Base-by-base conservation (phyloP, 345 rosid species). In the Boechera stricta region DNA sequence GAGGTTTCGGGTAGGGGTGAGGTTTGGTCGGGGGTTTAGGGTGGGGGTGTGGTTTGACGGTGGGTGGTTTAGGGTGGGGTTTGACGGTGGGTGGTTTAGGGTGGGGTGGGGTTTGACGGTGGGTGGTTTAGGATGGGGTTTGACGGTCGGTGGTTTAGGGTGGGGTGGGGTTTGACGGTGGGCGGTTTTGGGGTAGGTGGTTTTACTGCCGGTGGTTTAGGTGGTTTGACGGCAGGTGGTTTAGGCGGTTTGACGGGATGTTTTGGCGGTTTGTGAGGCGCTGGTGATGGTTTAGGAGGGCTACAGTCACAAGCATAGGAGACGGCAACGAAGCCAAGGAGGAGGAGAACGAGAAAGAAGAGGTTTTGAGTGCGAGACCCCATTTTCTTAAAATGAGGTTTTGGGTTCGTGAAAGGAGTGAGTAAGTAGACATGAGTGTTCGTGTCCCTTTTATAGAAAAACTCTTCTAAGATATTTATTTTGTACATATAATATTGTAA, bases 251-350 rank as follows among this genome's bases (percentile, higher is more conserved):
- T 77, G 12, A 42, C 51, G 42, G 77, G 77, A 72, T 72, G 81
- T 58, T 78, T 78, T 29, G 81, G 81, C 0, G 81, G 81, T 64
- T 77, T 77, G 58, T 32, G 56, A 26, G 80, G 75, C 0, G 35
- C 10, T 0, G 72, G 76, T 55, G 80, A 71, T 45, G 76, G 71
- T 71, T 77, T 71, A 64, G 81, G 81, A 53, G 80, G 75, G 60
- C 38, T 49, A 39, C 77, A 77, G 13, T 71, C 72, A 10, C 81
- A 65, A 64, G 81, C 77, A 33, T 57, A 65, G 31, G 81, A 77
- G 55, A 77, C 48, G 54, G 72, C 62, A 11, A 77, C n/a, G 67
- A 65, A 18, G 72, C 77, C 67, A 2, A 77, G 66, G 56, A 77
- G 72, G 54, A 77, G 73, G 55, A 71, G 68, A 21, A 64, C 54